Evolutionary conservation across 176 grass and related monocot species (phyloP).

Genomic region (Dendrocalamus sinicus): DNA sequence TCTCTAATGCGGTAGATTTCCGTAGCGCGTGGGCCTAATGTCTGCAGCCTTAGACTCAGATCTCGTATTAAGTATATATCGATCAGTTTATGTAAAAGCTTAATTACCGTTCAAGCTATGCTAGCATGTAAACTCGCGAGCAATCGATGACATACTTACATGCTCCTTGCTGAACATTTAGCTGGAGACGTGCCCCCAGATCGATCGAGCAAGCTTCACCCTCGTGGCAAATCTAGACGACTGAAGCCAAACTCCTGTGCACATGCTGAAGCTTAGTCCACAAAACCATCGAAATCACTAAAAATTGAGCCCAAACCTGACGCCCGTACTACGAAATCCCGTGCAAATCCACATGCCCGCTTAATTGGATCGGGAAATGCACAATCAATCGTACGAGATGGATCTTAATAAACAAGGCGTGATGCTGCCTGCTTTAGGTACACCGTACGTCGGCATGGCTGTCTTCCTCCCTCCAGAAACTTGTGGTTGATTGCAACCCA

Average conservation of each 20-base stretch:
- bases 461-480: slow-evolving; percentile 8
- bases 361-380: neutral
- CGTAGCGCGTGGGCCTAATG: too few species aligned
- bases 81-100: neutral
- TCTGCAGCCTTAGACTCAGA: too few species aligned
- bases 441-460: neutral
- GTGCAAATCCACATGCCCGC: slow-evolving; percentile 26
- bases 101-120: neutral
- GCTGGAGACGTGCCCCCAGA: neutral
- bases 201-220: neutral
- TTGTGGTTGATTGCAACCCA: neutral
- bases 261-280: neutral
- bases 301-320: neutral
- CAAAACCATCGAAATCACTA: neutral
- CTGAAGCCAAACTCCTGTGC: neutral
- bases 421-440: neutral
- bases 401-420: neutral
- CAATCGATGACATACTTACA: neutral
- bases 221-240: neutral
- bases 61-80: too few species aligned
- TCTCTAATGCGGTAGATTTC: too few species aligned
- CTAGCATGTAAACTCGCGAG: neutral
- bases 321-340: slow-evolving; percentile 17
- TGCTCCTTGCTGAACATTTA: neutral
- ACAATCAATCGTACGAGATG: slow-evolving; percentile 1